Evolutionary conservation across 108 stramenopile species (phyloP).

Genomic region (Pelagomonas calceolata): DNA sequence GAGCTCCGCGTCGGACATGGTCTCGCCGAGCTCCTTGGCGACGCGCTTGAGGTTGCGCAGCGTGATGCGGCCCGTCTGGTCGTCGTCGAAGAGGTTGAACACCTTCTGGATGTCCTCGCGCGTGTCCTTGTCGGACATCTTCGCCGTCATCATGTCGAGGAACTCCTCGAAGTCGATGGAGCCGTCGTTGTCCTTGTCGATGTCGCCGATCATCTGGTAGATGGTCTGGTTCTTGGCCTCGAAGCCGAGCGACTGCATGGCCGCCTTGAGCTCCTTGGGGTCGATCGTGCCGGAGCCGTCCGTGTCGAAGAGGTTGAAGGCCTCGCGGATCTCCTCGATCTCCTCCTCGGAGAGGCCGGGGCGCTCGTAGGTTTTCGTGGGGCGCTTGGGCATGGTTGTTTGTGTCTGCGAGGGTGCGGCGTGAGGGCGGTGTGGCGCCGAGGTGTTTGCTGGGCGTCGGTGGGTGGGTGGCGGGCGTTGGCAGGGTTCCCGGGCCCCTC

Average conservation of each 20-base stretch:
- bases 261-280: constrained; percentile 78
- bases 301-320: constrained; percentile 60
- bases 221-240: constrained; percentile 82
- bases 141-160: constrained; percentile 81
- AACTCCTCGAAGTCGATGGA: constrained; percentile 62
- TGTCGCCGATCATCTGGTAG: constrained; percentile 66
- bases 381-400: constrained; percentile 3
- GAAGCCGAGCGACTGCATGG: constrained; percentile 81
- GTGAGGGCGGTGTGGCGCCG: too few relatives aligned
- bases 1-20: constrained; percentile 89
- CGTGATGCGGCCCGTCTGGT: constrained; percentile 85
- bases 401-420: too few relatives aligned
- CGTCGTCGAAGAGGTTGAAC: constrained; percentile 93
- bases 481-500: too few relatives aligned
- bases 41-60: constrained; percentile 84
- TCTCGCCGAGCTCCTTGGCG: constrained; percentile 91
- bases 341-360: constrained; percentile 56
- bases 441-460: too few relatives aligned
- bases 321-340: constrained; percentile 48
- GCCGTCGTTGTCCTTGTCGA: constrained; percentile 58
- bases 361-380: constrained; percentile 28
- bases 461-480: too few relatives aligned
- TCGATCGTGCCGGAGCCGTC: constrained; percentile 65
- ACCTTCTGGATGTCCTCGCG: constrained; percentile 72
- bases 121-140: constrained; percentile 60